phyloP scores from a whole-genome alignment of 2,329 filamentous ascomycete species.

The Didymella pomorum region DNA sequence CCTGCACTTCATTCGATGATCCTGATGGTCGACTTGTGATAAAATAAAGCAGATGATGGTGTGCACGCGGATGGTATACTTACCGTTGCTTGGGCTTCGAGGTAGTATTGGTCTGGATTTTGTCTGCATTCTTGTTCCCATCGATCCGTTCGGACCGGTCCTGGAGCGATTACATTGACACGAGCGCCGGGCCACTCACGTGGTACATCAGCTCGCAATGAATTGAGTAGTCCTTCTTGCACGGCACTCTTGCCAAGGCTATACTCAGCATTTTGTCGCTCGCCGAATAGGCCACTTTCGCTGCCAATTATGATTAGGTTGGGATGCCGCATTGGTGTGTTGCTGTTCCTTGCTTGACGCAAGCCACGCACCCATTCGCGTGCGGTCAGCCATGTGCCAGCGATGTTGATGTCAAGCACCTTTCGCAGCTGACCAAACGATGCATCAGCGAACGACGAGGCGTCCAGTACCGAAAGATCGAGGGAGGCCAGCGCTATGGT shows the following conservation, averaged over 20 bases:
- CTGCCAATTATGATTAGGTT: conserved; percentile 56
- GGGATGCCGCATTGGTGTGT: conserved; percentile 39
- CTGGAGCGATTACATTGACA: conserved; percentile 59
- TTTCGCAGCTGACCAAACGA: conserved; percentile 50
- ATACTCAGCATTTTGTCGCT: conserved; percentile 55
- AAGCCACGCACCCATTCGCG: conserved; percentile 55
- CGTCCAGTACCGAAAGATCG: conserved; percentile 54
- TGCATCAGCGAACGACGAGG: conserved; percentile 52
- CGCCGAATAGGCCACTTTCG: conserved; percentile 57
- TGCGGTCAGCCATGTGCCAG: conserved; percentile 50
- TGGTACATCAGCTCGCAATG: conserved; percentile 53
- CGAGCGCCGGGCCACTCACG: conserved; percentile 50
- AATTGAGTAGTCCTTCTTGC: conserved; percentile 54
- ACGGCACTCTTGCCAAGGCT: conserved; percentile 57
- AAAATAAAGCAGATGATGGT: background rate
- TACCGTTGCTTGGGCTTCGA: conserved; percentile 56
- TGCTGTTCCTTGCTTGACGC: conserved; percentile 29
- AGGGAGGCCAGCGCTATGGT: conserved; percentile 56
- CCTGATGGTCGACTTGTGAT: background rate
- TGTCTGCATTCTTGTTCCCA: conserved; percentile 53
- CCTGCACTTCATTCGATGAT: background rate
- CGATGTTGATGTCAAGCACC: conserved; percentile 56
- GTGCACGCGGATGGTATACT: conserved; percentile 3
- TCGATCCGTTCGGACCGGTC: conserved; percentile 55
- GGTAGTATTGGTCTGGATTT: conserved; percentile 51